Conservation (phyloP, 257 asterid genomes). For the Solanum commersonii region DNA sequence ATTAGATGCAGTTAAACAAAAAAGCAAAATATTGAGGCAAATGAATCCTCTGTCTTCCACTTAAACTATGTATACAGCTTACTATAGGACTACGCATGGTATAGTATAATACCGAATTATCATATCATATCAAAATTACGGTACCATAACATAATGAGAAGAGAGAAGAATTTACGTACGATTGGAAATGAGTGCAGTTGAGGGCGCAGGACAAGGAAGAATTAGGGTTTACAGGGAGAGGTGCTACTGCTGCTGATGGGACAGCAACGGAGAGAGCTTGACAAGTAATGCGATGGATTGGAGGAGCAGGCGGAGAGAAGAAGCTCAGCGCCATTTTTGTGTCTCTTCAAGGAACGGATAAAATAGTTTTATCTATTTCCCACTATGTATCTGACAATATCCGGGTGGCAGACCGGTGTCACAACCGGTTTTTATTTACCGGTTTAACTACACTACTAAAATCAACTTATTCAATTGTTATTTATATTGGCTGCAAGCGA, state of each 20-base stretch:
- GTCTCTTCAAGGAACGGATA: not conserved
- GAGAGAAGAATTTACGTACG: constrained; percentile 19
- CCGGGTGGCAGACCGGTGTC: not conserved
- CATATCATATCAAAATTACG: not conserved
- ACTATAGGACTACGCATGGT: not conserved
- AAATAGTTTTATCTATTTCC: not conserved
- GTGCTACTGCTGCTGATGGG: constrained; percentile 2
- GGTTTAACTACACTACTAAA: not conserved
- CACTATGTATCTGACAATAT: too few species aligned
- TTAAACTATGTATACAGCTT: not conserved
- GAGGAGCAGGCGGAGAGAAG: constrained; percentile 21
- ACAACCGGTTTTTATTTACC: not conserved
- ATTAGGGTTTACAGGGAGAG: constrained; percentile 5
- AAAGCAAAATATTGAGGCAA: not conserved
- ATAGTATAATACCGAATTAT: not conserved
- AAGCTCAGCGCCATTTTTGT: constrained; percentile 11
- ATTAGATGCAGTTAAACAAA: not conserved
- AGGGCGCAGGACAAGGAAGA: constrained; percentile 54
- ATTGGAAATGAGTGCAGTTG: constrained; percentile 63
- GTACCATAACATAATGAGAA: not conserved
- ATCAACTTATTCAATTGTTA: too few species aligned
- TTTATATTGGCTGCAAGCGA: too few species aligned
- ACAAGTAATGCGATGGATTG: constrained; percentile 18
- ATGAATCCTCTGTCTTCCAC: not conserved
- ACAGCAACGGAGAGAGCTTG: constrained; percentile 14